Conservation (phyloP, 2,329 filamentous ascomycete species). For the Penicillium vulpinum region DNA sequence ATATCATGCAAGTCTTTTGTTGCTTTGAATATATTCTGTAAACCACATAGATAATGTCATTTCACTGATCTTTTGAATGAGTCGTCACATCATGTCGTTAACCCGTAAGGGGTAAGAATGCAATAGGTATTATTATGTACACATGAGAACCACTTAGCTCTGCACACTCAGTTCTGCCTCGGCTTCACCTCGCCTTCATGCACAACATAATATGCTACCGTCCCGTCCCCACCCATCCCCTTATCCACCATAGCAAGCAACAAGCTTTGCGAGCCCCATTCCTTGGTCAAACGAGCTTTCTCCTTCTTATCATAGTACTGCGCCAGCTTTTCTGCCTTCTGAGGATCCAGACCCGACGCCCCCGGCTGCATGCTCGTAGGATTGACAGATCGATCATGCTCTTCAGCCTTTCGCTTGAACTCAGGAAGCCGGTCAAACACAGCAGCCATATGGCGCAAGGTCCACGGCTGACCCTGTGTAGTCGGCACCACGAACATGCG, state of each 20-base stretch:
- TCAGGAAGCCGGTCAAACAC: conserved; percentile 51
- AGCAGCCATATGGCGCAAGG: conserved; percentile 54
- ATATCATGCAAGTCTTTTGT: not conserved
- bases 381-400: conserved; percentile 5
- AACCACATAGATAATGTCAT: conserved; percentile 1
- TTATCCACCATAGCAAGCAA: conserved; percentile 59
- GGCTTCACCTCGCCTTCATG: conserved; percentile 66
- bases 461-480: conserved; percentile 61
- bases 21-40: not conserved
- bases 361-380: conserved; percentile 8
- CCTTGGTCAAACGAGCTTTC: conserved; percentile 28
- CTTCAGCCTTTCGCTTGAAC: not conserved
- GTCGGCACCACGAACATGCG: conserved; percentile 62
- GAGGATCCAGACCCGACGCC: conserved; percentile 12
- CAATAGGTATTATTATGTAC: conserved; percentile 4
- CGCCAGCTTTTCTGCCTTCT: conserved; percentile 30
- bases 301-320: conserved; percentile 35
- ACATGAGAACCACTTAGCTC: not conserved
- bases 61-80: conserved; percentile 4
- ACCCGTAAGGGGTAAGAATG: not conserved
- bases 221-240: conserved; percentile 56
- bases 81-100: conserved; percentile 12
- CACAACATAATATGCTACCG: conserved; percentile 65
- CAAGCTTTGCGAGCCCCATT: conserved; percentile 55
- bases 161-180: conserved; percentile 55